Evolutionary conservation across 305 asterid genomes (phyloP).

Genomic region (Andrographis paniculata): DNA sequence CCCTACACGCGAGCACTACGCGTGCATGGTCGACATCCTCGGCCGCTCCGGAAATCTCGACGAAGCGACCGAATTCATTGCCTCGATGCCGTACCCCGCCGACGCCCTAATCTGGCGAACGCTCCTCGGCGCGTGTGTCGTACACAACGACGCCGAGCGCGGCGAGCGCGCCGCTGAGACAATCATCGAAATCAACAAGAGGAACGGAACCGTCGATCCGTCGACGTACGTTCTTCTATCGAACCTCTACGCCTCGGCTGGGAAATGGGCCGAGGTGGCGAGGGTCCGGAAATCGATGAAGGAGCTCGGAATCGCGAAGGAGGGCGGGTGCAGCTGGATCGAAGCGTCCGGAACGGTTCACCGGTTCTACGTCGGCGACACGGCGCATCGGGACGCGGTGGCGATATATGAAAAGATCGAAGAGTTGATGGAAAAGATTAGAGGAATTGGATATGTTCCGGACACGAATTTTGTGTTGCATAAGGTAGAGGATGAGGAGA

Average conservation of each 20-base stretch:
- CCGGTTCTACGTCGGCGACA: conserved; percentile 77
- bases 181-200: conserved; percentile 53
- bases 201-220: conserved; percentile 69
- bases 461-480: conserved; percentile 69
- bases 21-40: conserved; percentile 80
- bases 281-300: conserved; percentile 61
- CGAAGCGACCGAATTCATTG: conserved; percentile 42
- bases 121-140: conserved; percentile 67
- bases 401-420: conserved; percentile 55
- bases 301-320: conserved; percentile 57
- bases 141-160: conserved; percentile 49
- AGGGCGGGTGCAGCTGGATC: conserved; percentile 92
- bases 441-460: conserved; percentile 64
- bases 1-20: conserved; percentile 86
- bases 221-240: conserved; percentile 69
- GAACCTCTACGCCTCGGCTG: conserved; percentile 62
- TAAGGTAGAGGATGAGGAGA: conserved; percentile 78
- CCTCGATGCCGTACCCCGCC: conserved; percentile 59
- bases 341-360: conserved; percentile 57
- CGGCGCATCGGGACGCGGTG: conserved; percentile 57
- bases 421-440: conserved; percentile 33
- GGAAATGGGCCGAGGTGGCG: conserved; percentile 63
- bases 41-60: conserved; percentile 61
- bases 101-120: conserved; percentile 88
- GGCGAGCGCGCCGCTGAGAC: conserved; percentile 64